Evolutionary conservation across 2,329 filamentous ascomycete genomes (phyloP).

Genomic region (Phoma sp.): DNA sequence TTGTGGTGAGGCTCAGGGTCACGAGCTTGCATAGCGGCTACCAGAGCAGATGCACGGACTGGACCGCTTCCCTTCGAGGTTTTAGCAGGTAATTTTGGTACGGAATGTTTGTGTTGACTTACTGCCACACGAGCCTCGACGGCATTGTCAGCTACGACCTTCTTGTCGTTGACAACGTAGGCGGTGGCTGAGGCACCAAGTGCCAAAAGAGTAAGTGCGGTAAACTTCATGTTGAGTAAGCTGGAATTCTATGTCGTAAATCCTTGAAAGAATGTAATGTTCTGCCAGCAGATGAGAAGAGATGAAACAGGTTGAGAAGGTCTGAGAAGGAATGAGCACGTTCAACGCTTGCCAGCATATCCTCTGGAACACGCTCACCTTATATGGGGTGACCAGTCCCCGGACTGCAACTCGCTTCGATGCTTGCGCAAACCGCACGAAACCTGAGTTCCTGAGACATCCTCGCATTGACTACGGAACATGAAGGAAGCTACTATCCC

Average conservation of each 20-base stretch:
- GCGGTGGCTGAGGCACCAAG: slow-evolving; percentile 40
- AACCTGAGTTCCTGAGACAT: slow-evolving; percentile 27
- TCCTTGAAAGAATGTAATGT: slow-evolving; percentile 25
- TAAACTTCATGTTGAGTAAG: slow-evolving; percentile 41
- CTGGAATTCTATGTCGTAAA: slow-evolving; percentile 18
- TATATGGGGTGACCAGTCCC: slow-evolving; percentile 34
- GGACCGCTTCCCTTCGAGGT: slow-evolving; percentile 32
- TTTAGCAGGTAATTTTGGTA: slow-evolving; percentile 12
- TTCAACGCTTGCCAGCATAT: slow-evolving; percentile 35
- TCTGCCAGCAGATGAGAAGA: slow-evolving; percentile 42
- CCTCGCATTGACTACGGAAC: slow-evolving; percentile 24
- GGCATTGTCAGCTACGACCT: slow-evolving; percentile 25
- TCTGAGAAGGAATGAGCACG: slow-evolving; percentile 45
- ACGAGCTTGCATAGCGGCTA: slow-evolving; percentile 30
- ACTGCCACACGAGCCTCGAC: slow-evolving; percentile 38
- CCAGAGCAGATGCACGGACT: slow-evolving; percentile 25
- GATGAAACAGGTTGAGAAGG: slow-evolving; percentile 37
- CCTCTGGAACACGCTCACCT: slow-evolving; percentile 26
- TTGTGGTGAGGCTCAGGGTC: slow-evolving; percentile 23
- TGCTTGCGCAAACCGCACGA: slow-evolving; percentile 10
- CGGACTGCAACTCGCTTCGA: slow-evolving; percentile 3
- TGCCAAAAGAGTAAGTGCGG: slow-evolving; percentile 38
- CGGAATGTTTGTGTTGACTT: slow-evolving; percentile 10
- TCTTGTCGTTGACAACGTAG: slow-evolving; percentile 40
- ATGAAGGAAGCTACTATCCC: slow-evolving; percentile 17